Conservation (phyloP, 176 grass and related monocot genomes). For the Musa acuminata region DNA sequence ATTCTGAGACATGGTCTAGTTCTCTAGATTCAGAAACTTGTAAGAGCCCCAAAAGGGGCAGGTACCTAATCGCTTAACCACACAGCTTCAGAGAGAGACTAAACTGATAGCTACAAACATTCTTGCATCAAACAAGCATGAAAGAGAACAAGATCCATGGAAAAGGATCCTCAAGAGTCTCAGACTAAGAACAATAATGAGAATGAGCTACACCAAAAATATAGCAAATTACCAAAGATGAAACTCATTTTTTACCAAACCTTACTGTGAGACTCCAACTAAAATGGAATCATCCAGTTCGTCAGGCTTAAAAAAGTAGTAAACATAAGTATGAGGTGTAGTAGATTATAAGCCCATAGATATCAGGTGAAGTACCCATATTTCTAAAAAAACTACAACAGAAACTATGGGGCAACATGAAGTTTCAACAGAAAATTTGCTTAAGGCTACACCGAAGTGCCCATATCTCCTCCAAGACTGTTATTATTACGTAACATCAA, state of each 20-base stretch:
- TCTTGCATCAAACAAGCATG: not conserved
- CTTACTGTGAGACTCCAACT: too few species aligned
- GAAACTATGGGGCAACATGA: too few species aligned
- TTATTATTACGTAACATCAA: too few species aligned
- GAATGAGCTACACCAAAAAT: too few species aligned
- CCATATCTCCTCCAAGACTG: too few species aligned
- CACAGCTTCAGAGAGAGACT: not conserved
- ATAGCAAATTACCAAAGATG: slow-evolving; percentile 45
- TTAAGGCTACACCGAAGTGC: too few species aligned
- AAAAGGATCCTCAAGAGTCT: not conserved
- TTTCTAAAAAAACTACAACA: too few species aligned
- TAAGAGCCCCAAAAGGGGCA: not conserved
- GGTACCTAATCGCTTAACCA: not conserved
- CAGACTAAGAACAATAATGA: not conserved
- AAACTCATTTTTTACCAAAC: slow-evolving; percentile 22
- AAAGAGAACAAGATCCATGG: not conserved
- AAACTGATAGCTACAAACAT: not conserved
- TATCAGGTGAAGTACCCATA: too few species aligned
- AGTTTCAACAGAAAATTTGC: too few species aligned
- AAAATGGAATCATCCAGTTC: not conserved
- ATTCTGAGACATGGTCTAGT: not conserved
- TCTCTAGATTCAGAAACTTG: not conserved
- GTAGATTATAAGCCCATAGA: too few species aligned
- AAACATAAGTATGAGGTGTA: too few species aligned
- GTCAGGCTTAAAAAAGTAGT: not conserved